Evolutionary conservation across 2,329 filamentous ascomycete genomes (phyloP), one percentile per base, ranked within the genome.

Genomic region (Diaporthe citriasiana): DNA sequence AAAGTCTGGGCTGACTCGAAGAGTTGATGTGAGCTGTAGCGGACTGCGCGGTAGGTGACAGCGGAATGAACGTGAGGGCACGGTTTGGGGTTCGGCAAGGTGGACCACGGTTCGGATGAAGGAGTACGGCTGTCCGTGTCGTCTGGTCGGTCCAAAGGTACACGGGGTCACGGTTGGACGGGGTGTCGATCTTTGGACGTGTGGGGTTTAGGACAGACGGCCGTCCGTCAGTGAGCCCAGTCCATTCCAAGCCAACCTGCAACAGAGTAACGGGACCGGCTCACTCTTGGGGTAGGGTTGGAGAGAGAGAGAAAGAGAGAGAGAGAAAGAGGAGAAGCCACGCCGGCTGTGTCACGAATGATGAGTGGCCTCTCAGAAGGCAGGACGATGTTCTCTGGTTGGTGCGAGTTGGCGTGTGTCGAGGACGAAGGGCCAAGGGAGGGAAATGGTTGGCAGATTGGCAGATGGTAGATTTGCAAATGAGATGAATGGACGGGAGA

Each of bases 161-260:
- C 60, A 25, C 63, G 47, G 45, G 60, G 50, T 17, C 45, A 38
- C 63, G 63, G 63, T 38, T 35, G 63, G 63, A 53, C 63, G 42
- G 47, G 63, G 13, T 51, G 63, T 68, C 63, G 63, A 68, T 68
- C 63, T 53, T n/a, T 53, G 63, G 63, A 53, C 27, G 45, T 53
- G 63, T 53, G 63, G 63, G 50, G 60, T 51, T 25, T 33, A n/a
- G 19, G 30, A 66, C 27, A 15, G 27, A 30, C 60, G 60, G 60
- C 27, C n/a, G 60, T 35, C 60, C 42, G 19, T 35, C 10, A 65
- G 60, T 7, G 47, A 25, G 45, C 30, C 12, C 45, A 27, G 45
- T 27, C 45, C 13, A 17, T 35, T 35, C 63, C 19, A 65, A 38
- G 45, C 22, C 30, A 25, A 27, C 42, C 42, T 66, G 60, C 60